Percentiles rank a stretch among this genome's conserved stretches.
Conservation (phyloP, 257 asterid species). For the Oldenlandia corymbosa region DNA sequence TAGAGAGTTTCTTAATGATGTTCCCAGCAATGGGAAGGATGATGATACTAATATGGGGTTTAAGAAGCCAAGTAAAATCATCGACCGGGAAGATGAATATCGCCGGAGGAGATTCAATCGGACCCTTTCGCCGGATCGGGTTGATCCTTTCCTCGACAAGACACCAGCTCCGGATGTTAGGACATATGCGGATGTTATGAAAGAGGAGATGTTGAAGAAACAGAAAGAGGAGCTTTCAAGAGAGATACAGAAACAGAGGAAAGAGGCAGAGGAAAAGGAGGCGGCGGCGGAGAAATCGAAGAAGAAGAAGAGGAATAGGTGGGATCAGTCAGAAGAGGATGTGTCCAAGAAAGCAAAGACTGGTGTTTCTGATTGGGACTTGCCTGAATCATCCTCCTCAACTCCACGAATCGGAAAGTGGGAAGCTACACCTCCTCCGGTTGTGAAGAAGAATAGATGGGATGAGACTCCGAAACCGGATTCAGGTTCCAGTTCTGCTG, state of each 20-base stretch:
- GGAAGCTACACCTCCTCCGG: slow-evolving; percentile 88
- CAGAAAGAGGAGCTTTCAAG: slow-evolving; percentile 72
- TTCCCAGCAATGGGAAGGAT: slow-evolving; percentile 60
- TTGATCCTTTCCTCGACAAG: slow-evolving; percentile 79
- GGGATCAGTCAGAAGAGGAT: slow-evolving; percentile 89
- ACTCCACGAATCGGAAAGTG: slow-evolving; percentile 92
- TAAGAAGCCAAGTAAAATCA: slow-evolving; percentile 66
- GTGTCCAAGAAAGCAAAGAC: slow-evolving; percentile 55
- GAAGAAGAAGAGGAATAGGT: slow-evolving; percentile 90
- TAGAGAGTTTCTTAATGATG: slow-evolving; percentile 63
- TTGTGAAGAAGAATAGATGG: slow-evolving; percentile 74
- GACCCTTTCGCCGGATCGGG: slow-evolving; percentile 75
- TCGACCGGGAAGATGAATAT: slow-evolving; percentile 84
- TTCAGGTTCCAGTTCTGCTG: slow-evolving; percentile 77
- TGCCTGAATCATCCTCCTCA: slow-evolving; percentile 74
- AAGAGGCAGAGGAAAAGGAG: slow-evolving; percentile 67
- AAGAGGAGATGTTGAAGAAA: slow-evolving; percentile 67
- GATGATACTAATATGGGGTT: slow-evolving; percentile 71
- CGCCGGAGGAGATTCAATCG: slow-evolving; percentile 73
- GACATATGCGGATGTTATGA: slow-evolving; percentile 85
- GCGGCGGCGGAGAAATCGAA: slow-evolving; percentile 62
- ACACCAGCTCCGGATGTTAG: slow-evolving; percentile 83
- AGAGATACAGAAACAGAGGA: slow-evolving; percentile 61
- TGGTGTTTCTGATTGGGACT: slow-evolving; percentile 82
- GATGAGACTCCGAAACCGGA: slow-evolving; percentile 86